Evolutionary conservation across 495 filamentous ascomycete species (phyloP).

Genomic region (Ramalina intermedia): DNA sequence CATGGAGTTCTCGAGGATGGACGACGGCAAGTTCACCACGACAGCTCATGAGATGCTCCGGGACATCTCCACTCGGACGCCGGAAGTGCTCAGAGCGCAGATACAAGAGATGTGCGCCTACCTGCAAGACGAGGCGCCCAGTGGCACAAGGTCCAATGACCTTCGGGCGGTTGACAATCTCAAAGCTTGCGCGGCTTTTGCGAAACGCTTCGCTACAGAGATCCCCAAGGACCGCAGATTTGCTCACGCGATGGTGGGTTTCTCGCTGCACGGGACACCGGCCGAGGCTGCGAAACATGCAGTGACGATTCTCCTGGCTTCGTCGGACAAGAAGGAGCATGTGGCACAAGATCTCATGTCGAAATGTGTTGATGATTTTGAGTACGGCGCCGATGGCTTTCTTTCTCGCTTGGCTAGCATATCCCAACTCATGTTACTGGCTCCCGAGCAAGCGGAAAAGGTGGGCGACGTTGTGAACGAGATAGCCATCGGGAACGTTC

Average conservation of each 20-base stretch:
- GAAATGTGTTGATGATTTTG: conserved; percentile 60
- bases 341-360: conserved; percentile 71
- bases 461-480: conserved; percentile 62
- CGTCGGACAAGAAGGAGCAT: conserved; percentile 69
- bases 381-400: conserved; percentile 59
- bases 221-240: conserved; percentile 80
- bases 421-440: conserved; percentile 70
- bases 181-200: conserved; percentile 84
- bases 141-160: conserved; percentile 46
- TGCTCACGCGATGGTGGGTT: conserved; percentile 60
- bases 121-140: conserved; percentile 67
- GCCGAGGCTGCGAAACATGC: conserved; percentile 83
- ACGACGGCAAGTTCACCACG: conserved; percentile 59
- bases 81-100: conserved; percentile 80
- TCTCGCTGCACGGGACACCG: conserved; percentile 67
- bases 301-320: conserved; percentile 73
- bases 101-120: conserved; percentile 83
- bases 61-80: conserved; percentile 79
- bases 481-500: conserved; percentile 59
- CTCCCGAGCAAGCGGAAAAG: conserved; percentile 55
- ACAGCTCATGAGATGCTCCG: conserved; percentile 83
- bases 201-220: conserved; percentile 68
- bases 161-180: conserved; percentile 66
- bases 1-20: conserved; percentile 68
- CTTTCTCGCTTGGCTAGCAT: conserved; percentile 74